These are phyloP conservation scores for Neofusicoccum parvum DNA, from an alignment of 2,329 filamentous ascomycete genomes.

Conservation along the genomic window DNA sequence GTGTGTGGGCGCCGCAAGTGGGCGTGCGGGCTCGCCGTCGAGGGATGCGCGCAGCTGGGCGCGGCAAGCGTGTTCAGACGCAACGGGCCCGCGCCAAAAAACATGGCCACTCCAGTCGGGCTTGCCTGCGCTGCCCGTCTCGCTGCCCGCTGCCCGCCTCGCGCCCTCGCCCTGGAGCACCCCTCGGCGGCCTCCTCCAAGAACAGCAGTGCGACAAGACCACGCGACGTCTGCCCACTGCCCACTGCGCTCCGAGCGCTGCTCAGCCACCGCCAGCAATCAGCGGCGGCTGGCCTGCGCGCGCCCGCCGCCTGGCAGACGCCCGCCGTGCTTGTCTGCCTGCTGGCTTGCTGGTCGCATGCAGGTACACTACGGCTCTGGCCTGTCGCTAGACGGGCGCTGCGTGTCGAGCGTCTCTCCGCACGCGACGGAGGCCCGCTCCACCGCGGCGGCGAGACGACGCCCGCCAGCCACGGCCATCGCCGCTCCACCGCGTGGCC, in stretches of 20 bases:
- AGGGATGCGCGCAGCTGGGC: constrained; percentile 12
- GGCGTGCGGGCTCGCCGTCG: background rate
- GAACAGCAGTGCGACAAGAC: background rate
- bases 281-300: constrained; percentile 10
- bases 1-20: no score
- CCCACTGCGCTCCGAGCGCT: constrained; percentile 15
- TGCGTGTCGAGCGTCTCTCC: background rate
- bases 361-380: constrained; percentile 12
- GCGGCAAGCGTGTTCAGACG: background rate
- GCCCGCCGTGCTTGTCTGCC: background rate
- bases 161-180: background rate
- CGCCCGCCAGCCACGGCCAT: constrained; percentile 2
- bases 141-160: background rate
- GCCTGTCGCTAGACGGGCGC: constrained; percentile 1
- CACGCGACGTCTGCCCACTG: constrained; percentile 16
- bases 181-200: background rate
- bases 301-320: background rate
- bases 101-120: background rate
- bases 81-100: constrained; percentile 1
- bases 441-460: background rate
- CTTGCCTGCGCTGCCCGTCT: background rate
- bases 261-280: constrained; percentile 19
- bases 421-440: background rate
- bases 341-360: background rate
- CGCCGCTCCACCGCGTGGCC: background rate